Evolutionary conservation across 2,329 filamentous ascomycete genomes (phyloP).

Genomic region (Chaetoscypha palmicola): DNA sequence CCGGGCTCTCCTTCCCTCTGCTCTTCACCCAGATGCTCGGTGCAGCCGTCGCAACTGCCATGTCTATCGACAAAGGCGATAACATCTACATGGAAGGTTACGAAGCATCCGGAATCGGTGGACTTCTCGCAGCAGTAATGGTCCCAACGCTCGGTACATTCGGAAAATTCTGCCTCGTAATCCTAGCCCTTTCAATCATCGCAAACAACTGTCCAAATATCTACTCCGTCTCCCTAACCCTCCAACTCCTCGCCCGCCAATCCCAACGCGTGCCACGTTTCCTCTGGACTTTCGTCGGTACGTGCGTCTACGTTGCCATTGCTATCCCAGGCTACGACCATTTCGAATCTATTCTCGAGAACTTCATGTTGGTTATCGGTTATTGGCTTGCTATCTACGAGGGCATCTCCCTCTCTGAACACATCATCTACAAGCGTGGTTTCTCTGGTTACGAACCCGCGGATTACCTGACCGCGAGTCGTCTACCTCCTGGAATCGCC

Average conservation of each 20-base stretch:
- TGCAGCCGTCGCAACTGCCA: slow-evolving; percentile 61
- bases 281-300: slow-evolving; percentile 57
- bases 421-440: slow-evolving; percentile 60
- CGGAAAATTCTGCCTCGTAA: slow-evolving; percentile 63
- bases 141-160: slow-evolving; percentile 57
- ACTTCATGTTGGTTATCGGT: slow-evolving; percentile 62
- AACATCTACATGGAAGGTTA: slow-evolving; percentile 53
- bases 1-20: slow-evolving; percentile 63
- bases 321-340: slow-evolving; percentile 62
- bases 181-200: slow-evolving; percentile 59
- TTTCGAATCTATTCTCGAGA: slow-evolving; percentile 58
- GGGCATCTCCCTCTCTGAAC: slow-evolving; percentile 57
- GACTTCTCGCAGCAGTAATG: slow-evolving; percentile 59
- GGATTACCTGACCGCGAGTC: slow-evolving; percentile 48
- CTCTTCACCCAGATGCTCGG: slow-evolving; percentile 70
- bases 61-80: slow-evolving; percentile 43
- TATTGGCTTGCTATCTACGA: slow-evolving; percentile 74
- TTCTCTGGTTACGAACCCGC: slow-evolving; percentile 53
- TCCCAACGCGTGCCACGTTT: slow-evolving; percentile 59
- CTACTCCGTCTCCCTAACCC: slow-evolving; percentile 61
- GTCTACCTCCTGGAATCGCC: slow-evolving; percentile 57
- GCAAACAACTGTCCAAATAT: slow-evolving; percentile 67
- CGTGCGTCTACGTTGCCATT: slow-evolving; percentile 58
- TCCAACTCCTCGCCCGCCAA: slow-evolving; percentile 56
- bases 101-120: slow-evolving; percentile 51